These are phyloP conservation scores for Coprinopsis marcescibilis DNA, from an alignment of 768 basidiomycete species.

Conservation along the genomic window DNA sequence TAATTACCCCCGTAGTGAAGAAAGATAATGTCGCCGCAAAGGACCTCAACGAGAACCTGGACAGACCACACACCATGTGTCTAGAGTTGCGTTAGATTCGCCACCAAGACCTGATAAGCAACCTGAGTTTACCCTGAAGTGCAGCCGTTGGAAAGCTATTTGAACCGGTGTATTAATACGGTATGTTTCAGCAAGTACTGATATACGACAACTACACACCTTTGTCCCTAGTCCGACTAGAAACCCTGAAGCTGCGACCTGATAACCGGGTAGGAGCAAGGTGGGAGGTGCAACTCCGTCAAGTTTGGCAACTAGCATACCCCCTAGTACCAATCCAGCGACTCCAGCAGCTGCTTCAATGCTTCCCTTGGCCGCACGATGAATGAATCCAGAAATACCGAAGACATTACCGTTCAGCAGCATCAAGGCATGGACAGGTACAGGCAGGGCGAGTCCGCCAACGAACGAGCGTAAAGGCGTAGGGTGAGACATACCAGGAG, in stretches of 20 bases:
- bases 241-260: slow-evolving; percentile 41
- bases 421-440: slow-evolving; percentile 47
- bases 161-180: not conserved
- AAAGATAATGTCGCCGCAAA: slow-evolving; percentile 50
- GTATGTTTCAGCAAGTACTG: not conserved
- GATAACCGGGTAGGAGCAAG: slow-evolving; percentile 21
- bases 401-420: slow-evolving; percentile 51
- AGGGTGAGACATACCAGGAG: slow-evolving; percentile 30
- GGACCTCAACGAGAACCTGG: slow-evolving; percentile 54
- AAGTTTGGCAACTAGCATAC: slow-evolving; percentile 34
- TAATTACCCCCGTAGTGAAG: slow-evolving; percentile 42
- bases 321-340: slow-evolving; percentile 45
- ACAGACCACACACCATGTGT: slow-evolving; percentile 60
- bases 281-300: slow-evolving; percentile 29
- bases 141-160: slow-evolving; percentile 54
- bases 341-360: slow-evolving; percentile 36
- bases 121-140: slow-evolving; percentile 47
- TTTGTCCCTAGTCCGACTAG: slow-evolving; percentile 56
- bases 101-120: not conserved
- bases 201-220: slow-evolving; percentile 22
- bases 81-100: slow-evolving; percentile 23
- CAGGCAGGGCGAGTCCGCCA: slow-evolving; percentile 46
- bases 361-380: slow-evolving; percentile 41
- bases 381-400: slow-evolving; percentile 58
- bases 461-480: slow-evolving; percentile 48